Base-by-base conservation (phyloP, 2,329 filamentous ascomycete species). In the Fusarium albidum region DNA sequence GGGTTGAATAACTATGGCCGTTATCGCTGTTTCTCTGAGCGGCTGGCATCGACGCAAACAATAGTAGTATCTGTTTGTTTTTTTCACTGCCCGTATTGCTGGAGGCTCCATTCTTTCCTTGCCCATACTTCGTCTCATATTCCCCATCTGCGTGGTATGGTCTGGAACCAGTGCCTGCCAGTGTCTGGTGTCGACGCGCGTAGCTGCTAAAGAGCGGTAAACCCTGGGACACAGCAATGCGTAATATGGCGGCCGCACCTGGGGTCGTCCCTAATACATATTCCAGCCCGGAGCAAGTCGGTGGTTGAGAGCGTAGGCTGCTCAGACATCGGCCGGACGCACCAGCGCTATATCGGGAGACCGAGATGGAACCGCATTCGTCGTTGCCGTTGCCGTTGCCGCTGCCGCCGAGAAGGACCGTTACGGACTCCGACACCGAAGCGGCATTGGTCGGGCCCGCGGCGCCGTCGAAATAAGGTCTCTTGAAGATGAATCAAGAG, bases 201-300 rank as follows among this genome's bases (percentile, higher is more conserved):
- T 45, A 29, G 28, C 34, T 58, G 47, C 57, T 51, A 48, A 33
- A 43, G 37, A 48, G 43, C 35, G 56, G 49, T 39, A 40, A 45
- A 38, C 39, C 25, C 32, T 50, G 26, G 48, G 41, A 42, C 39
- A 41, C 40, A 37, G 41, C 31, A 45, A 54, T 52, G 40, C 49
- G 45, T 27, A 33, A 47, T 46, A 46, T 32, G 31, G 37, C 37
- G 18, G 38, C 37, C 35, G 43, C 44, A 25, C 34, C 33, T 52
- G 29, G 45, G 39, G 29, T 39, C 40, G 38, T 57, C 28, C 31
- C 37, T n/a, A n/a, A n/a, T n/a, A n/a, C n/a, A n/a, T 10, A 46
- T 15, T 28, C 55, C 53, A 54, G 54, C 14, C 51, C 53, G 63
- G 45, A 46, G 46, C 42, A 31, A 37, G 26, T 54, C 49, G 55